phyloP scores from a whole-genome alignment of 2,329 filamentous ascomycete species.

The Fusarium drepaniforme region DNA sequence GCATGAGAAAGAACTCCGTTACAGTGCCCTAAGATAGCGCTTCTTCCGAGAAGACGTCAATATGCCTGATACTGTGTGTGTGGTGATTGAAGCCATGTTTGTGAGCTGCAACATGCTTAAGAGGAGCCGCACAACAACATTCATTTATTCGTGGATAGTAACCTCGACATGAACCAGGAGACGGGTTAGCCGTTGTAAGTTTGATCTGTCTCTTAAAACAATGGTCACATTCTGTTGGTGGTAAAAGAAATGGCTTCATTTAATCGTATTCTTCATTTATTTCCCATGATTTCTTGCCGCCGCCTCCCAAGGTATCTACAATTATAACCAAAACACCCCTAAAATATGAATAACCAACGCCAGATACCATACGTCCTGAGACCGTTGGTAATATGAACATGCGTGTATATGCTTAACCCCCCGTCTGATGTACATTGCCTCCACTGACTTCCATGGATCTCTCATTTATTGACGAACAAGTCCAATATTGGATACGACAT shows the following conservation, averaged over 20 bases:
- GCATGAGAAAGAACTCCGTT: not conserved
- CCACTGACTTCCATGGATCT: too few relatives aligned
- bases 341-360: constrained; percentile 9
- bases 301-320: constrained; percentile 29
- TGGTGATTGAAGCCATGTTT: not conserved
- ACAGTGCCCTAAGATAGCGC: not conserved
- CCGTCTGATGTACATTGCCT: not conserved
- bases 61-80: not conserved
- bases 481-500: not conserved
- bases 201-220: not conserved
- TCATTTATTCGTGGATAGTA: not conserved
- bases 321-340: not conserved
- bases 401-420: not conserved
- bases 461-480: not conserved
- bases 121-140: not conserved
- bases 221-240: not conserved
- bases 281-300: constrained; percentile 29
- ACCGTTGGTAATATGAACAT: constrained; percentile 21
- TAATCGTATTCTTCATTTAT: constrained; percentile 14
- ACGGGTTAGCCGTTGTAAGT: not conserved
- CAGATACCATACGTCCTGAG: constrained; percentile 11
- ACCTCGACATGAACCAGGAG: not conserved
- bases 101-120: not conserved
- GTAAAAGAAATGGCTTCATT: not conserved
- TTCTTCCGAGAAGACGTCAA: not conserved